A percentile compares a stretch with the other conserved stretches of the same genome.
These are phyloP conservation scores for Penicillium sp. DNA, from an alignment of 2,329 filamentous ascomycete genomes.

Conservation along the genomic window DNA sequence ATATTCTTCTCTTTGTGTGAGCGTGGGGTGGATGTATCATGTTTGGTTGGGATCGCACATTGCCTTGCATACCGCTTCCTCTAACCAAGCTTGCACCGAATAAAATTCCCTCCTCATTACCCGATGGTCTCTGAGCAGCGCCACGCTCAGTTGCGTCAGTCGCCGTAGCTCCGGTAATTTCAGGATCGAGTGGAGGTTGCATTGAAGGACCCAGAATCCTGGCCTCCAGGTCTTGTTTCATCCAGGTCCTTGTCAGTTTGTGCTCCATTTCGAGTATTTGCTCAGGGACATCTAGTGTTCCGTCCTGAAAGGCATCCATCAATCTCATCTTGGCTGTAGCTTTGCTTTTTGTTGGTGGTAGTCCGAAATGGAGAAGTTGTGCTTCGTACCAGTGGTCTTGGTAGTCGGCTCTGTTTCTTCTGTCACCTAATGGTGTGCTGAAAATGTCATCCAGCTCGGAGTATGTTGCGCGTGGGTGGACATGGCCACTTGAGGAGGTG, in stretches of 20 bases:
- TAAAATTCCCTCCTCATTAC: background rate
- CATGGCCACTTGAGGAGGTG: slow-evolving; percentile 40
- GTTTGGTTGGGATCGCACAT: background rate
- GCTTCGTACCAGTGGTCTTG: slow-evolving; percentile 62
- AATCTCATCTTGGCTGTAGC: slow-evolving; percentile 58
- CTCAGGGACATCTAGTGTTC: slow-evolving; percentile 49
- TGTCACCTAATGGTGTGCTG: slow-evolving; percentile 2
- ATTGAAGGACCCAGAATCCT: background rate
- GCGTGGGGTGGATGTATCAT: background rate
- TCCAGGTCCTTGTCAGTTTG: slow-evolving; percentile 58
- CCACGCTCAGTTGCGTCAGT: background rate
- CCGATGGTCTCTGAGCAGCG: background rate
- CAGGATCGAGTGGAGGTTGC: no score
- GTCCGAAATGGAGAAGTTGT: slow-evolving; percentile 61
- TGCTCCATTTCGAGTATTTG: slow-evolving; percentile 51
- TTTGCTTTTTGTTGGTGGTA: slow-evolving; percentile 57
- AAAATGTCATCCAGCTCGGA: slow-evolving; percentile 49
- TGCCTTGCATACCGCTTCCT: background rate
- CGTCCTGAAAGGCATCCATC: slow-evolving; percentile 54
- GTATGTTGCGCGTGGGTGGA: slow-evolving; percentile 47
- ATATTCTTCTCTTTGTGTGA: background rate
- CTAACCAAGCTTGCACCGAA: no score
- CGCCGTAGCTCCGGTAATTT: background rate
- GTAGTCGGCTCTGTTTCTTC: slow-evolving; percentile 42
- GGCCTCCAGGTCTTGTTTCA: slow-evolving; percentile 43